Conservation (phyloP, 1,139 yeast genomes). For the Maudiozyma humilis region DNA sequence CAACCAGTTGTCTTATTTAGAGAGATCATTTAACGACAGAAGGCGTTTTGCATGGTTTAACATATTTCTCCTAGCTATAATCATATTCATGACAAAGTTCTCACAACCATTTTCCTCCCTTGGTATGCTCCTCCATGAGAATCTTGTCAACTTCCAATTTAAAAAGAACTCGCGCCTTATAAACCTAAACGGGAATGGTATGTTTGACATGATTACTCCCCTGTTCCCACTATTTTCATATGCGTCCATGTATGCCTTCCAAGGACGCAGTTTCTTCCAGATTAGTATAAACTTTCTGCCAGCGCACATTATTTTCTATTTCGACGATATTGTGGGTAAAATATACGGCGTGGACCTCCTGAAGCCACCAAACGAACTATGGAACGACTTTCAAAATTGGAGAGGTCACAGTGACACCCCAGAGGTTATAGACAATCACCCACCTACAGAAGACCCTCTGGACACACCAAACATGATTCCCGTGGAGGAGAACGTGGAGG, state of each 20-base stretch:
- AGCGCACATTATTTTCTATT: slow-evolving; percentile 24
- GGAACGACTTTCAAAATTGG: slow-evolving; percentile 12
- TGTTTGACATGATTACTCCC: slow-evolving; percentile 17
- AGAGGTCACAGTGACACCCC: background rate
- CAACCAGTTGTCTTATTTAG: slow-evolving; percentile 21
- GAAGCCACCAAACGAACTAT: slow-evolving; percentile 24
- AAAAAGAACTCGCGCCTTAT: slow-evolving; percentile 19
- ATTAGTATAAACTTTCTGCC: slow-evolving; percentile 25
- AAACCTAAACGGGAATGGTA: slow-evolving; percentile 18
- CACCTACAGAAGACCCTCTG: background rate
- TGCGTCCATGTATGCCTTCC: slow-evolving; percentile 15
- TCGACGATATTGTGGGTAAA: slow-evolving; percentile 22
- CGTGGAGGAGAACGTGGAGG: background rate
- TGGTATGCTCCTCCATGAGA: slow-evolving; percentile 24
- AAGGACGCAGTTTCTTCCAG: slow-evolving; percentile 15
- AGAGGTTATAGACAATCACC: background rate
- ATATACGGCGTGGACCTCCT: slow-evolving; percentile 24
- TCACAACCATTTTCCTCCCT: slow-evolving; percentile 25
- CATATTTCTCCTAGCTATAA: slow-evolving; percentile 12
- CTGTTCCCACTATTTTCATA: slow-evolving; percentile 21
- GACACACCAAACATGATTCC: background rate
- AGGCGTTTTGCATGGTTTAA: slow-evolving; percentile 24
- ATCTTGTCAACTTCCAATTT: slow-evolving; percentile 23
- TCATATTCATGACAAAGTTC: slow-evolving; percentile 19
- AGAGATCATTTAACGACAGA: slow-evolving; percentile 21